These are phyloP conservation scores for Geranomyces michiganensis DNA, from an alignment of 192 early-diverging fungal species.

Conservation along the genomic window DNA sequence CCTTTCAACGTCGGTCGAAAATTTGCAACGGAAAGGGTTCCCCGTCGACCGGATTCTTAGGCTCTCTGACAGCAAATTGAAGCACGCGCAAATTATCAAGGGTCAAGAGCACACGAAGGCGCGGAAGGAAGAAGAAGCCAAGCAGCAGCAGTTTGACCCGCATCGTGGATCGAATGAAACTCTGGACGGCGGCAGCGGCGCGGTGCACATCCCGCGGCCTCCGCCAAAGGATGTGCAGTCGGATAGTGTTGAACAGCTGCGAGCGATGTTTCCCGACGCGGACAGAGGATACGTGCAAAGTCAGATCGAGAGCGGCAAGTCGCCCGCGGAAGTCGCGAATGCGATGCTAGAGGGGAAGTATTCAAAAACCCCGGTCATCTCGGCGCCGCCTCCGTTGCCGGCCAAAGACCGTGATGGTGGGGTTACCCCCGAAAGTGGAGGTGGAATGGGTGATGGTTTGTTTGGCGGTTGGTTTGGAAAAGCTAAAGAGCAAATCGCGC, in stretches of 20 bases:
- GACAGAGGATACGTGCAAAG: conserved; percentile 56
- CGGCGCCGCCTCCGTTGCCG: too few relatives aligned
- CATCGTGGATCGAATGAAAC: too few relatives aligned
- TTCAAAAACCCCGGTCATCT: conserved; percentile 39
- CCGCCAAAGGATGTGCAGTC: too few relatives aligned
- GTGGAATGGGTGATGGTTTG: not conserved
- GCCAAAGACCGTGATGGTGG: too few relatives aligned
- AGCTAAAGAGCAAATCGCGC: conserved; percentile 5
- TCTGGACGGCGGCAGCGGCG: too few relatives aligned
- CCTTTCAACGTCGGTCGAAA: conserved; percentile 68
- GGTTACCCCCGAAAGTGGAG: not conserved
- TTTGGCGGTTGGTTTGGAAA: conserved; percentile 22
- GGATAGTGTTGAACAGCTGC: conserved; percentile 28
- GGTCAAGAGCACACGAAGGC: conserved; percentile 50
- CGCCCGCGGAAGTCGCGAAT: conserved; percentile 57
- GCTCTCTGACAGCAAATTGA: conserved; percentile 40
- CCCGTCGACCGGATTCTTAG: conserved; percentile 69
- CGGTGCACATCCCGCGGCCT: too few relatives aligned
- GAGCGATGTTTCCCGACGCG: conserved; percentile 68
- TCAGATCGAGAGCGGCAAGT: conserved; percentile 50
- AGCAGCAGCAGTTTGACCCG: not conserved
- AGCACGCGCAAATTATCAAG: conserved; percentile 33
- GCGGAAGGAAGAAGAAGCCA: conserved; percentile 28
- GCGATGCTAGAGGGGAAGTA: conserved; percentile 60
- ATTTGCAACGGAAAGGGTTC: conserved; percentile 73